Evolutionary conservation across 306 rosid genomes (phyloP).

Genomic region (Vigna unguiculata): DNA sequence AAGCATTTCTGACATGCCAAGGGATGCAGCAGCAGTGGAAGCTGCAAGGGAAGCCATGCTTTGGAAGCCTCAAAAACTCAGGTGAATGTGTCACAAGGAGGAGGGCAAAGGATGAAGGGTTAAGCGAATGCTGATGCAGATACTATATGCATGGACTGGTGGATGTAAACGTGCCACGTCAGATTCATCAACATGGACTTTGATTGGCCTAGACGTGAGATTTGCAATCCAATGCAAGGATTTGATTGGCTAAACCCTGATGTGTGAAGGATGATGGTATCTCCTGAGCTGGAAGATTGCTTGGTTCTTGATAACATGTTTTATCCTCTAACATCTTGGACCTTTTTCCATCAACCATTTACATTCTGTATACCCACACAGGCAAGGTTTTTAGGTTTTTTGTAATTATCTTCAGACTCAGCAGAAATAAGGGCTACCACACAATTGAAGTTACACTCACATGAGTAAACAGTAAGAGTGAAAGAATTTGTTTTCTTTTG

Average conservation of each 20-base stretch:
- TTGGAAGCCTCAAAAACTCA: constrained; percentile 36
- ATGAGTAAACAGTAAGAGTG: neutral
- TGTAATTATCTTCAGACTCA: neutral
- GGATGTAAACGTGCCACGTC: constrained; percentile 83
- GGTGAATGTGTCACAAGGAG: constrained; percentile 15
- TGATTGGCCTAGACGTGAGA: constrained; percentile 60
- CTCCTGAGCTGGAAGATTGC: constrained; percentile 41
- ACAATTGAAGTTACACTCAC: neutral
- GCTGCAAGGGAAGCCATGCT: constrained; percentile 87
- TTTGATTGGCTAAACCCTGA: constrained; percentile 62
- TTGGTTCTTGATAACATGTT: constrained; percentile 67
- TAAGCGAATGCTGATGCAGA: constrained; percentile 27
- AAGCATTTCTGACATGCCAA: constrained; percentile 92
- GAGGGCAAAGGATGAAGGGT: constrained; percentile 27
- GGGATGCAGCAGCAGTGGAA: constrained; percentile 76
- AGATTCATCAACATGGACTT: constrained; percentile 53
- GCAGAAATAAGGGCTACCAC: constrained; percentile 31
- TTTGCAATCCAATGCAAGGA: constrained; percentile 68
- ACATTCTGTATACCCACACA: neutral
- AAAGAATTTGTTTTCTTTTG: constrained; percentile 26
- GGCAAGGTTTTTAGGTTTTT: neutral
- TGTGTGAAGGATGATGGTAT: constrained; percentile 63
- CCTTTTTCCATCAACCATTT: constrained; percentile 37
- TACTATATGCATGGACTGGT: constrained; percentile 73
- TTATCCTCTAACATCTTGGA: constrained; percentile 51